A percentile compares a stretch with the other conserved stretches of the same genome.
Evolutionary conservation across 345 rosid genomes (phyloP).

Genomic region (Citrus reticulata): DNA sequence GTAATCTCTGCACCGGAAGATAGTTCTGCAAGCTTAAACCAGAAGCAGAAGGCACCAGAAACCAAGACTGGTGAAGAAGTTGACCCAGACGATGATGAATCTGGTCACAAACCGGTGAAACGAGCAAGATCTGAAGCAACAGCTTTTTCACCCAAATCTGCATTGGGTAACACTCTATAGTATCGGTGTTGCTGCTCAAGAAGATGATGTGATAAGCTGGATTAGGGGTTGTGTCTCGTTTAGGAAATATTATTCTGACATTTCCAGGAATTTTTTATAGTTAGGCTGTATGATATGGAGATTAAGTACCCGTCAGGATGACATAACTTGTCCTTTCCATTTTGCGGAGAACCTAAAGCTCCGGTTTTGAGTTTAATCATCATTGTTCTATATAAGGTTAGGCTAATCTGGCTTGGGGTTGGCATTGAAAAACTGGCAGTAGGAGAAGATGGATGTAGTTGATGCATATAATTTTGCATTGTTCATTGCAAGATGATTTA

Average conservation of each 20-base stretch:
- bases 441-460: background rate
- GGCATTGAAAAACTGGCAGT: conserved; percentile 6
- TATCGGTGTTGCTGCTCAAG: background rate
- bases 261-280: background rate
- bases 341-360: background rate
- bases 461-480: background rate
- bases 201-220: background rate
- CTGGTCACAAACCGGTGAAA: conserved; percentile 7
- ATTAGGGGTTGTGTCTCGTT: background rate
- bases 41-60: conserved; percentile 14
- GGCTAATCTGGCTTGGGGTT: conserved; percentile 1
- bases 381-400: background rate
- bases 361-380: background rate
- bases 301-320: background rate
- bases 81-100: background rate
- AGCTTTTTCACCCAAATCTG: background rate
- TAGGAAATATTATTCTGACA: background rate
- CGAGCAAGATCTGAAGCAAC: conserved; percentile 13
- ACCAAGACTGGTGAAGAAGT: background rate
- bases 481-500: background rate
- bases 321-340: background rate
- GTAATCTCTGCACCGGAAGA: background rate
- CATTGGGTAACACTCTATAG: background rate
- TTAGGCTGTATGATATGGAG: background rate
- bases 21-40: background rate